Percentiles rank a stretch among this genome's conserved stretches.
These are phyloP conservation scores for Sicyos baderoa DNA, from an alignment of 306 rosid genomes.

Conservation along the genomic window DNA sequence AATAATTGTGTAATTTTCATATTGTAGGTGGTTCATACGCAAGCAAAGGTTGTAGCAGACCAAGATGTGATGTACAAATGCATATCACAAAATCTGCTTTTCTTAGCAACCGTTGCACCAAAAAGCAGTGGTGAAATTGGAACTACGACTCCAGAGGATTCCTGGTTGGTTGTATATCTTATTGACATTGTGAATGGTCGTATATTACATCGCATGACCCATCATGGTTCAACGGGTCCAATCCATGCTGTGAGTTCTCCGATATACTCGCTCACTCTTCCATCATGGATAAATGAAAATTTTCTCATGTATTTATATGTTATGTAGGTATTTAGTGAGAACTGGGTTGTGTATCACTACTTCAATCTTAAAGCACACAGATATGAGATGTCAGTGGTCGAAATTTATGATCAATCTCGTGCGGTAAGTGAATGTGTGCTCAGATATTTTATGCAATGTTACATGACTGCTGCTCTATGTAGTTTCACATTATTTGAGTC, in stretches of 20 bases:
- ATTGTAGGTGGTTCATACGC: constrained; percentile 87
- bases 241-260: constrained; percentile 70
- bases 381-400: constrained; percentile 93
- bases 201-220: constrained; percentile 80
- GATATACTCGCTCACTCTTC: constrained; percentile 19
- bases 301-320: constrained; percentile 24
- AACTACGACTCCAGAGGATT: constrained; percentile 81
- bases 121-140: constrained; percentile 81
- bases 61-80: constrained; percentile 85
- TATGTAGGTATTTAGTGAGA: constrained; percentile 87
- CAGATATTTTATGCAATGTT: constrained; percentile 8
- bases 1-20: constrained; percentile 19
- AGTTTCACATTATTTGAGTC: neutral
- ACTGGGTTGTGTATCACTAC: constrained; percentile 99
- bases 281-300: constrained; percentile 14
- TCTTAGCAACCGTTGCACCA: constrained; percentile 86
- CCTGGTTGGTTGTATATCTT: constrained; percentile 73
- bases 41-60: constrained; percentile 81
- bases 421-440: constrained; percentile 58
- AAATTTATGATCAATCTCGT: constrained; percentile 89
- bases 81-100: constrained; percentile 71
- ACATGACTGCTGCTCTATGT: constrained; percentile 13
- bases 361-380: constrained; percentile 97
- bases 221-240: constrained; percentile 94
- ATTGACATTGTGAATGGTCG: constrained; percentile 87